phyloP scores from a whole-genome alignment of 2,329 filamentous ascomycete species.

The Arthrobotrys sphaeroides region DNA sequence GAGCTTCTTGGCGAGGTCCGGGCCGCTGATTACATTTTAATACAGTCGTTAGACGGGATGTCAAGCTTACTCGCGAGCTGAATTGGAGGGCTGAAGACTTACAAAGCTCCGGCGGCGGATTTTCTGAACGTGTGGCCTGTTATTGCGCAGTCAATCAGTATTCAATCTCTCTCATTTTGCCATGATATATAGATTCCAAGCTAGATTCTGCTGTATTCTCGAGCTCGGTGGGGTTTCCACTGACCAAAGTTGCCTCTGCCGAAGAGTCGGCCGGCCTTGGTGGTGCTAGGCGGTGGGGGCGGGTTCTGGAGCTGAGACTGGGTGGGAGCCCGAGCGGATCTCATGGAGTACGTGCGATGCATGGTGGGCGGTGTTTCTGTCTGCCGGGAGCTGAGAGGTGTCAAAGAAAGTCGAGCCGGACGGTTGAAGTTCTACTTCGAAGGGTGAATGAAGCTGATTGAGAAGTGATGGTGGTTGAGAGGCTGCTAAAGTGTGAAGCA shows the following conservation, averaged over 20 bases:
- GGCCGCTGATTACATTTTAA: slow-evolving; percentile 65
- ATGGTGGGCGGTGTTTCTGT: slow-evolving; percentile 65
- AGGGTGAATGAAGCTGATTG: slow-evolving; percentile 20
- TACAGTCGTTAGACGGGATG: slow-evolving; percentile 56
- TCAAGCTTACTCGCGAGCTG: no score
- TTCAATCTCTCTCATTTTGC: background rate
- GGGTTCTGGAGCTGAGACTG: slow-evolving; percentile 92
- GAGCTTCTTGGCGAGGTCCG: slow-evolving; percentile 96
- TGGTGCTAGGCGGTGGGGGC: slow-evolving; percentile 87
- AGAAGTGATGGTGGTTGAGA: background rate
- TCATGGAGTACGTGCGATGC: slow-evolving; percentile 99
- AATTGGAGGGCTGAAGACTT: slow-evolving; percentile 29
- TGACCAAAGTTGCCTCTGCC: slow-evolving; percentile 85
- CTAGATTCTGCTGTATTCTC: no score
- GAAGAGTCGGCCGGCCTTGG: slow-evolving; percentile 89
- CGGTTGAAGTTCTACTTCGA: no score
- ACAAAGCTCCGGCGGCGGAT: slow-evolving; percentile 66
- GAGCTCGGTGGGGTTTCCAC: no score
- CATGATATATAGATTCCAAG: no score
- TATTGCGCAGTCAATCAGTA: background rate
- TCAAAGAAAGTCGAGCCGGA: background rate
- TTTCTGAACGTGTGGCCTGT: slow-evolving; percentile 72
- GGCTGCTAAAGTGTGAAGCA: background rate
- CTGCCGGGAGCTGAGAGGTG: background rate
- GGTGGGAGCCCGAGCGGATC: slow-evolving; percentile 93